Conservation (phyloP, 2,329 filamentous ascomycete species). For the Apiospora pterosperma region DNA sequence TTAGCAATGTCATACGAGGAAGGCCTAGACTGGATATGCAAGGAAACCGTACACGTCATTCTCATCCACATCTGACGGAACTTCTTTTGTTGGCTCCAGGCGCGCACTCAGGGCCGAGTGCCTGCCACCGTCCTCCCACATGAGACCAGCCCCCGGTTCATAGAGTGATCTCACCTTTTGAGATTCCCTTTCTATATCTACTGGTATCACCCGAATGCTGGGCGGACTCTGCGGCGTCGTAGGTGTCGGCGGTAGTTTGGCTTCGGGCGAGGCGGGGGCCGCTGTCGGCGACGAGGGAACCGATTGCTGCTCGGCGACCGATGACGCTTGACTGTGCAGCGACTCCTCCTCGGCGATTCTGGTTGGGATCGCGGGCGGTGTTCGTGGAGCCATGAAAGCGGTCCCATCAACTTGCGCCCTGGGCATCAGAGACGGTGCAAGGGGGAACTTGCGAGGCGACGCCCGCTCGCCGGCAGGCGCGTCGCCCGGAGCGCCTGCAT, state of each 20-base stretch:
- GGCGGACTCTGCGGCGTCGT: conserved; percentile 28
- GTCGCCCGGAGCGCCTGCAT: conserved; percentile 20
- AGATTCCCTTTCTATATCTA: conserved; percentile 59
- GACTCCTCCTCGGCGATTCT: conserved; percentile 1
- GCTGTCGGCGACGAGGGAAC: not conserved
- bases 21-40: conserved; percentile 28
- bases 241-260: conserved; percentile 9
- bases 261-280: conserved; percentile 6
- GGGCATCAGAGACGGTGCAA: conserved; percentile 16
- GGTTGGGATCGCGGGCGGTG: not conserved
- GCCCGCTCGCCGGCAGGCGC: conserved; percentile 6
- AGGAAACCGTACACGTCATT: conserved; percentile 57
- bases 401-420: conserved; percentile 11
- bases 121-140: conserved; percentile 49
- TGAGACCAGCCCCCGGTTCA: conserved; percentile 51
- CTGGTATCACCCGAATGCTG: conserved; percentile 50
- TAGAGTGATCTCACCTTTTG: conserved; percentile 67
- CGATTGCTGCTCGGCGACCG: not conserved
- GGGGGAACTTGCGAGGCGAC: conserved; percentile 22
- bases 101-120: conserved; percentile 45
- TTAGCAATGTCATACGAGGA: conserved; percentile 23
- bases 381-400: conserved; percentile 6
- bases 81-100: conserved; percentile 47
- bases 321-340: not conserved
- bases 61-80: conserved; percentile 49